Conservation (phyloP, 495 filamentous ascomycete genomes). For the Xylaria longipes region DNA sequence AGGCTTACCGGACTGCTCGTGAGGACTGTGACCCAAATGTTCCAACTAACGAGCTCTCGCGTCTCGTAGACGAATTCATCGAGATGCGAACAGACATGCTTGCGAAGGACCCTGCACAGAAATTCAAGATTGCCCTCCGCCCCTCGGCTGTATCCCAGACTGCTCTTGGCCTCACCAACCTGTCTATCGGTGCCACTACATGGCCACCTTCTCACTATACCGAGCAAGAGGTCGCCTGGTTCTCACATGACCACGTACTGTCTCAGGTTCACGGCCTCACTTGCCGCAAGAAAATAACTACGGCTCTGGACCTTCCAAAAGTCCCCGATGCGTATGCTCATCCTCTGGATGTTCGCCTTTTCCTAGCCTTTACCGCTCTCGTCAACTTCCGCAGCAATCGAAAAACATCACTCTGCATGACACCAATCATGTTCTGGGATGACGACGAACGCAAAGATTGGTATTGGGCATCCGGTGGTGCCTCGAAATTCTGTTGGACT, state of each 20-base stretch:
- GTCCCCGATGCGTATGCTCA: conserved; percentile 9
- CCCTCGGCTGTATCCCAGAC: background rate
- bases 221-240: conserved; percentile 9
- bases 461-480: background rate
- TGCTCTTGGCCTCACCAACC: background rate
- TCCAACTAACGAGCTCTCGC: background rate
- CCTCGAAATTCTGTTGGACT: conserved; percentile 11
- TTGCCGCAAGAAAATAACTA: background rate
- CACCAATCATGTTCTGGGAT: conserved; percentile 11
- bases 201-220: conserved; percentile 10
- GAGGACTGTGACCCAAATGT: background rate
- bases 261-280: background rate
- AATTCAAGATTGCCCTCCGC: background rate
- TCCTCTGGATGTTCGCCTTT: conserved; percentile 17
- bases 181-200: background rate
- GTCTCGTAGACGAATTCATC: conserved; percentile 1
- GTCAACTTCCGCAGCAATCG: background rate
- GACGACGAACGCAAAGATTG: conserved; percentile 13
- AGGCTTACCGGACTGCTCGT: background rate
- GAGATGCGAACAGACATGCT: background rate
- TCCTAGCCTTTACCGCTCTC: conserved; percentile 12
- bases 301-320: background rate
- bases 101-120: too few species aligned
- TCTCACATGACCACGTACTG: conserved; percentile 13
- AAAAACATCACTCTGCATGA: conserved; percentile 6